Base-by-base conservation (phyloP, 768 basidiomycete genomes). In the Ephemerocybe angulata region DNA sequence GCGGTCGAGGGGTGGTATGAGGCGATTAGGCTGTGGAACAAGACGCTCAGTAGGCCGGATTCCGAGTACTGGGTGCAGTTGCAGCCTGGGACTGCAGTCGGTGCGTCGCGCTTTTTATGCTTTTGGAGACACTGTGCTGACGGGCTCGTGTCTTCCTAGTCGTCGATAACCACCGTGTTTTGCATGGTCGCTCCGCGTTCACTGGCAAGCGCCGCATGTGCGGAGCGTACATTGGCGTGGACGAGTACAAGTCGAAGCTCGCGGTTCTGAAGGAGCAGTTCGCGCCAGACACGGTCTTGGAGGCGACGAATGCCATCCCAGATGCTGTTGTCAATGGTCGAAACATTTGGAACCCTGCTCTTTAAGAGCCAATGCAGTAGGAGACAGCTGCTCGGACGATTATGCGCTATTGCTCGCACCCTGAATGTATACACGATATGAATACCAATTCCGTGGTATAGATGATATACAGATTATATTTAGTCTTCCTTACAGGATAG, bases 171-270 rank as follows among this genome's bases (percentile, higher is more conserved):
- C 89, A 96, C 70, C 83, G 96, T 21, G 91, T 98, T 12, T 75
- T 98, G 47, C 96, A 98, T 61, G 96, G 96, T 12, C 86, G 96
- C n/a, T 92, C 93, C 0, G 82, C 86, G 1, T 98, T 97, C 65
- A 79, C 82, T 12, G 96, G 96, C 11, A 83, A 83, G 67, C 83
- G 96, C 3, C 81, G 90, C 1, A 92, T 99, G 85, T 98, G 96
- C 64, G 96, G 96, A 2, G 97, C 96, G 0, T 99, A 99, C 67
- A 82, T 98, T 54, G 90, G 91, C 0, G 75, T 82, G 12, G 96
- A 99, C 67, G 97, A 99, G 66, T 98, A 87, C 67, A 78, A 80
- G 35, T 94, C 93, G 0, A 86, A 86, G 60, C 73, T 96, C 11
- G 77, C 80, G 1, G 86, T 88, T 12, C 73, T 91, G 6, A 70